Evolutionary conservation across 1,284 basidiomycete species (phyloP).

Genomic region (Anthracocystis panici-leucophaei): DNA sequence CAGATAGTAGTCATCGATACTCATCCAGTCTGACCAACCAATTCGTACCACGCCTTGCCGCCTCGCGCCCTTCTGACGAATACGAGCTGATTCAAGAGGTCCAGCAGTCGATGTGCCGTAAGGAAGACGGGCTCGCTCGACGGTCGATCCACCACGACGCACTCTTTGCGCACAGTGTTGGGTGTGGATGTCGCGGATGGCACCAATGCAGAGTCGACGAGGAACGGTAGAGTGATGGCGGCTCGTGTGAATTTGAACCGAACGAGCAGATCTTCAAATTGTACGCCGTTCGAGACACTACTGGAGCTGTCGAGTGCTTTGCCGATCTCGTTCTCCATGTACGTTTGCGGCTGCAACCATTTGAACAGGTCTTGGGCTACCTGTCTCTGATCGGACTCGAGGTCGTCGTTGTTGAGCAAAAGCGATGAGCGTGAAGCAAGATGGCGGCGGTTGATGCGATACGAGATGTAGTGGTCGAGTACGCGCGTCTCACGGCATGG

Average conservation of each 20-base stretch:
- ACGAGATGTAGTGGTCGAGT: slow-evolving; percentile 48
- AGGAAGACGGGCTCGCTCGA: slow-evolving; percentile 32
- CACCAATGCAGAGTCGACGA: slow-evolving; percentile 7
- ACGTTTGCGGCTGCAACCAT: slow-evolving; percentile 48
- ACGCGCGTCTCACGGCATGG: slow-evolving; percentile 38
- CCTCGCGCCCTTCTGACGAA: slow-evolving; percentile 32
- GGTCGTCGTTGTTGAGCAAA: slow-evolving; percentile 44
- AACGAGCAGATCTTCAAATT: slow-evolving; percentile 34
- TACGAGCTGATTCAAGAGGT: slow-evolving; percentile 16
- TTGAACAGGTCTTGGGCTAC: slow-evolving; percentile 46
- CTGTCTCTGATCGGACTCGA: slow-evolving; percentile 38
- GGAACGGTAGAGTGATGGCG: slow-evolving; percentile 33
- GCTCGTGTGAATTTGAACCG: slow-evolving; percentile 33
- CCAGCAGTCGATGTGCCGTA: slow-evolving; percentile 28
- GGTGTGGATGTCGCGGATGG: slow-evolving; percentile 6
- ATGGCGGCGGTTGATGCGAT: slow-evolving; percentile 30
- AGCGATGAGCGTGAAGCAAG: slow-evolving; percentile 27
- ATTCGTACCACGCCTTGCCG: slow-evolving; percentile 28
- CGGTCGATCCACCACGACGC: slow-evolving; percentile 15
- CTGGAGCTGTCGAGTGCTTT: slow-evolving; percentile 11
- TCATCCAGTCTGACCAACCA: slow-evolving; percentile 31
- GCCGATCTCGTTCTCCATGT: slow-evolving; percentile 45
- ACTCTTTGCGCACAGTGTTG: slow-evolving; percentile 29
- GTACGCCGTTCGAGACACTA: slow-evolving; percentile 12
- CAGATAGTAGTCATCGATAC: background rate